Evolutionary conservation across 176 grass and related monocot species (phyloP).

Genomic region (Musa schizocarpa): DNA sequence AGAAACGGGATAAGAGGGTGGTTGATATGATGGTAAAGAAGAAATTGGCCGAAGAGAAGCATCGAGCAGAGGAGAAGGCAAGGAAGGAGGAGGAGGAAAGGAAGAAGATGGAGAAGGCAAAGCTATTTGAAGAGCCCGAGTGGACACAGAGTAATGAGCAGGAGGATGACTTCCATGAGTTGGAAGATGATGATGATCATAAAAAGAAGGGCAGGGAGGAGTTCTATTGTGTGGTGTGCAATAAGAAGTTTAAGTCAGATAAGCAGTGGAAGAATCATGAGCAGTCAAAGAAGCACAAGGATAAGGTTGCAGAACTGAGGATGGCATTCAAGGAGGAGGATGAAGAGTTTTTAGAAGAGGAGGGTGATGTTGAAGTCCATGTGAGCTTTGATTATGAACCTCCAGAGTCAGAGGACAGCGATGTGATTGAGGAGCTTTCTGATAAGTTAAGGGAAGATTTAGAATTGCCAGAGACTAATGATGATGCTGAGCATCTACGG

Average conservation of each 20-base stretch:
- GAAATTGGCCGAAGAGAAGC: constrained; percentile 67
- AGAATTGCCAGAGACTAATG: constrained; percentile 33
- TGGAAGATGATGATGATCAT: constrained; percentile 37
- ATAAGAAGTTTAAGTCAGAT: constrained; percentile 96
- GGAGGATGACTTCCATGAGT: constrained; percentile 40
- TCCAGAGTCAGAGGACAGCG: constrained; percentile 58
- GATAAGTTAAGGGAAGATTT: constrained; percentile 44
- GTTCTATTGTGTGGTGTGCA: constrained; percentile 79
- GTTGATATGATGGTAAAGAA: constrained; percentile 62
- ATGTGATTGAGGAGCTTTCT: constrained; percentile 46
- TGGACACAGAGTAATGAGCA: constrained; percentile 61
- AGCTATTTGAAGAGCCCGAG: constrained; percentile 71
- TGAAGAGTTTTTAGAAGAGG: constrained; percentile 41
- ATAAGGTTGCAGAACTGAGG: constrained; percentile 71
- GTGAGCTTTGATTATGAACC: constrained; percentile 74
- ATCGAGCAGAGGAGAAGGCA: constrained; percentile 39
- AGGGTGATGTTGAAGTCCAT: constrained; percentile 38
- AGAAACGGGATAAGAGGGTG: constrained; percentile 96
- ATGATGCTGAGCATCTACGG: constrained; percentile 19
- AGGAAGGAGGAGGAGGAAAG: constrained; percentile 70
- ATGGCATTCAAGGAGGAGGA: constrained; percentile 56
- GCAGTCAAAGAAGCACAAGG: constrained; percentile 91
- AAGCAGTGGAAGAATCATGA: constrained; percentile 99
- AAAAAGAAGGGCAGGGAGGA: constrained; percentile 52
- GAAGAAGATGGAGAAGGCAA: constrained; percentile 65